Base-by-base conservation (phyloP, 1,139 yeast genomes). In the Protomyces pachydermus region DNA sequence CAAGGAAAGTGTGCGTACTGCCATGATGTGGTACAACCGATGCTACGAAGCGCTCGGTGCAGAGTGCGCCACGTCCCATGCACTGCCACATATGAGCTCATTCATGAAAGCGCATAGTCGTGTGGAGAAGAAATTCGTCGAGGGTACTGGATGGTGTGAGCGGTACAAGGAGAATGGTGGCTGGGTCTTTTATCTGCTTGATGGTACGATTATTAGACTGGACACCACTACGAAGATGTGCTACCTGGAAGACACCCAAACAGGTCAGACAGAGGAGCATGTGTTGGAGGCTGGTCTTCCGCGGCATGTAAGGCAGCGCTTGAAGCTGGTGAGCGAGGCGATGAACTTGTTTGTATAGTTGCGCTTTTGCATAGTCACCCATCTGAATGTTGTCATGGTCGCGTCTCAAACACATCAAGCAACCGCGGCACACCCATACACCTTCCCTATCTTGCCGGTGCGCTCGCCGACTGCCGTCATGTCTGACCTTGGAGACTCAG, bases 81-180 rank as follows among this genome's bases (percentile, higher is more conserved):
- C 37, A 3, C 53, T 50, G 12, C 12, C 39, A 23, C 10, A n/a
- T 9, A 9, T 38, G 23, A 38, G 20, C 16, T 5, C 4, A 9
- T 16, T 9, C 25, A 18, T 14, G 10, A 3, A 25, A 4, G 8
- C 28, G 45, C 20, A 23, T 25, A 25, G 25, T 3, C 18, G n/a
- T 10, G 52, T 35, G n/a, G 48, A 28, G 12, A 60, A 42, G 23
- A 42, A 46, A n/a, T 61, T 55, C 20, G 23, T 61, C 20, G 61
- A 61, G n/a, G 61, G 56, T 14, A 39, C 32, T 18, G 65, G 65
- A 12, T 61, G 65, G 65, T 61, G 65, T 25, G 61, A 52, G 38
- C 45, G 46, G 46, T 52, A 18, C 20, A 48, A 54, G 18, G 50
- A 16, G 10, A 56, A 61, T 3, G 34, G 32, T 23, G 23, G n/a